Evolutionary conservation across 805 yeast species (phyloP), one percentile per base, ranked within the genome.

Genomic region (Lachancea waltii): DNA sequence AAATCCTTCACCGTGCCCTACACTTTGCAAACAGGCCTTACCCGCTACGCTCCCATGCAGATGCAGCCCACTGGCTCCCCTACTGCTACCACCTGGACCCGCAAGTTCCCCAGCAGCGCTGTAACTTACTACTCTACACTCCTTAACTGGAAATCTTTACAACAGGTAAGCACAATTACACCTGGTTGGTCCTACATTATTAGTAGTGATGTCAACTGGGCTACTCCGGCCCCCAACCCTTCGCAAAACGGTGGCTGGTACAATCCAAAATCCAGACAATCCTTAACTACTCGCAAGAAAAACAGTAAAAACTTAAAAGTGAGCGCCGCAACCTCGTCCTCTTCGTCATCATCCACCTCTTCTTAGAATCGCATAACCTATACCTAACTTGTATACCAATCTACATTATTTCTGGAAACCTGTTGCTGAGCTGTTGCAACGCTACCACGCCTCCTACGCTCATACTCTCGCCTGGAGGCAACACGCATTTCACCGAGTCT

Each of bases 11-110:
- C 79, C 3, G 64, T 87, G 5, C 72, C 94, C 2, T 90, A 89
- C 63, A 73, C 85, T 3, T 46, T 50, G 50, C 97, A 90, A 64
- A 81, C 92, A 0, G 95, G 95, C 21, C 60, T 49, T 15, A 75
- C 84, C 7, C 73, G 89, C 50, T 85, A 64, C 60, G 97, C 97
- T 1, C 96, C 97, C 37, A 85, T 87, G 95, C 97, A 89, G 64
- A 58, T 69, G 42, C 95, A 86, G 62, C 97, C 98, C 5, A 84
- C 81, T 3, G 53, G 82, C 1, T 64, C 63, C 7, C 74, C 86
- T 18, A 83, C 95, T 0, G 74, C 68, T 26, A 69, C 81, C 7
- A 62, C 79, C 3, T 81, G 89, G 80, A 57, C 81, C 8, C 71
- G 79, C 48, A 68, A 76, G 47, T 79, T 62, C 57, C 77, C 90